These are phyloP conservation scores for Litsea cubeba DNA, from an alignment of 164 flowering plant genomes.

Conservation along the genomic window DNA sequence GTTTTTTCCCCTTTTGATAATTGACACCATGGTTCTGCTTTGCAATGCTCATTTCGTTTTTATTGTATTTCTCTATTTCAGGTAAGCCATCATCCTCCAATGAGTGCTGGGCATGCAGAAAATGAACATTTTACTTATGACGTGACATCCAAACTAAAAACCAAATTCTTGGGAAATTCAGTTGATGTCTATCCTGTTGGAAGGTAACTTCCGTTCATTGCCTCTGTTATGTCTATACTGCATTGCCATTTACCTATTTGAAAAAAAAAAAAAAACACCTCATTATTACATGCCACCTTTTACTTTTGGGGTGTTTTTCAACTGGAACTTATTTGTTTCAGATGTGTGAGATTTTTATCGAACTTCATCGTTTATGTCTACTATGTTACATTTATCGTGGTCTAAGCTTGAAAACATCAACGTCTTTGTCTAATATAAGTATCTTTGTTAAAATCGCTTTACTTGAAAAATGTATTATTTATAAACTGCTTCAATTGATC, in stretches of 20 bases:
- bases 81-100: slow-evolving; percentile 93
- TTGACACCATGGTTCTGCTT: not conserved
- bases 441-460: not conserved
- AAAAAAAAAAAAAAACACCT: too few relatives aligned
- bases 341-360: not conserved
- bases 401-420: not conserved
- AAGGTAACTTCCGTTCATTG: slow-evolving; percentile 34
- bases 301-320: too few relatives aligned
- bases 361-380: not conserved
- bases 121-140: slow-evolving; percentile 85
- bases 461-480: not conserved
- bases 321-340: not conserved
- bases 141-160: slow-evolving; percentile 74
- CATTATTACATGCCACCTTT: too few relatives aligned
- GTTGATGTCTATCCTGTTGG: slow-evolving; percentile 81
- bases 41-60: not conserved
- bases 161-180: slow-evolving; percentile 79
- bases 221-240: not conserved
- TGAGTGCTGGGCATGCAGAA: slow-evolving; percentile 89
- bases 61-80: slow-evolving; percentile 21
- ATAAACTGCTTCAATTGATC: not conserved
- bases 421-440: not conserved
- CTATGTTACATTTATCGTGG: not conserved
- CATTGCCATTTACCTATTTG: not conserved
- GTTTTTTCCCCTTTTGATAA: not conserved